A percentile compares a stretch with the other conserved stretches of the same genome.
phyloP scores from a whole-genome alignment of 768 basidiomycete species.

The Suillus subluteus region DNA sequence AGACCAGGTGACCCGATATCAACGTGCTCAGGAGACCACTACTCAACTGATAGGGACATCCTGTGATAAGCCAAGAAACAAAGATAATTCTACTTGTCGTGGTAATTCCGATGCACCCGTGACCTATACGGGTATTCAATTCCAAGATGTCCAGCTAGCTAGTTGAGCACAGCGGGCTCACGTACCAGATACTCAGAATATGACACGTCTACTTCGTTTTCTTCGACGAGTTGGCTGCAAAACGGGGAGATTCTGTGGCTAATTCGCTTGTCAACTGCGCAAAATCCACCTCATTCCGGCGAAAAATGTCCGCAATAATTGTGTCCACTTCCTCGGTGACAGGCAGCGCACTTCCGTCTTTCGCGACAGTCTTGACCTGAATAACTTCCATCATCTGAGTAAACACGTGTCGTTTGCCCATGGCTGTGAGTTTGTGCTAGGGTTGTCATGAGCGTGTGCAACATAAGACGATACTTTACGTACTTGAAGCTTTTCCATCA shows the following conservation, averaged over 20 bases:
- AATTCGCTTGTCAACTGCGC: conserved; percentile 31
- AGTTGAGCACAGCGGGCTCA: neutral
- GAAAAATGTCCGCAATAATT: conserved; percentile 36
- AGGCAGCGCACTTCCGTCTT: conserved; percentile 24
- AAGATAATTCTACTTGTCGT: neutral
- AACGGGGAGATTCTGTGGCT: conserved; percentile 26
- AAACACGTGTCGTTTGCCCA: conserved; percentile 36
- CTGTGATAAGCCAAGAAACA: neutral
- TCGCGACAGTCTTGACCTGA: conserved; percentile 33
- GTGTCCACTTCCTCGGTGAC: conserved; percentile 35
- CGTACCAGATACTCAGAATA: neutral
- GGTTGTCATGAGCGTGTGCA: neutral
- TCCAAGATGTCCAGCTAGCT: neutral
- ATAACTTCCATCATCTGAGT: conserved; percentile 37
- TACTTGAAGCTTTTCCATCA: conserved; percentile 37
- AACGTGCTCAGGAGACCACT: neutral
- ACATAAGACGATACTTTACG: neutral
- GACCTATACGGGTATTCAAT: neutral
- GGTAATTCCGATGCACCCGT: neutral
- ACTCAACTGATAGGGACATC: neutral
- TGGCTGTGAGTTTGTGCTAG: conserved; percentile 31
- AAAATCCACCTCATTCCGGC: conserved; percentile 34
- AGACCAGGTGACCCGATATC: neutral
- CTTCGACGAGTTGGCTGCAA: conserved; percentile 26
- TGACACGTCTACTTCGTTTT: conserved; percentile 15